These are phyloP conservation scores for Tulasnella sp. DNA, from an alignment of 768 basidiomycete species.

Conservation along the genomic window DNA sequence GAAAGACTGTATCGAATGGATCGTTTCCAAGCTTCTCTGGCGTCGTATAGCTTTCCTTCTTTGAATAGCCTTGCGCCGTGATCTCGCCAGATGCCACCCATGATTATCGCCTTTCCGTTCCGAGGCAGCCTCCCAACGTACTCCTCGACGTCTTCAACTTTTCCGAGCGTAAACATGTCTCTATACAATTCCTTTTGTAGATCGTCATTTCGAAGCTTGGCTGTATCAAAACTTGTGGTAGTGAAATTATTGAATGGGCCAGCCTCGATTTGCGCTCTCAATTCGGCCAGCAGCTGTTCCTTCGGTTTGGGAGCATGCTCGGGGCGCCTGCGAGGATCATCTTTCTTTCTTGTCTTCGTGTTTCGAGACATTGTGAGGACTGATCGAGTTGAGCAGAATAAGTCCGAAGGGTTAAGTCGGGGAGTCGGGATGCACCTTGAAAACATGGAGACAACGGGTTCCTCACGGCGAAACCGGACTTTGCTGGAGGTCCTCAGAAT, in stretches of 20 bases:
- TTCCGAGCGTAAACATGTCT: neutral
- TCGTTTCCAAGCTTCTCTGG: neutral
- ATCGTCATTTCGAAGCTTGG: neutral
- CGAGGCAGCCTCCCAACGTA: neutral
- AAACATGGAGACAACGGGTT: too few species aligned
- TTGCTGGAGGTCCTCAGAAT: too few species aligned
- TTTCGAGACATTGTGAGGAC: neutral
- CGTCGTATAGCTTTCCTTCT: neutral
- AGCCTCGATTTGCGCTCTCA: neutral
- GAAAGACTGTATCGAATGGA: neutral
- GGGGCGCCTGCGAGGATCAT: neutral
- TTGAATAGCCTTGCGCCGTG: neutral
- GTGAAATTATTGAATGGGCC: neutral
- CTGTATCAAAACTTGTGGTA: neutral
- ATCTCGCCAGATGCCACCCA: neutral
- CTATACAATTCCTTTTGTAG: neutral
- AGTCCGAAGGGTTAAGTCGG: neutral
- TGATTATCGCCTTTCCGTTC: neutral
- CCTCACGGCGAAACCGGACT: too few species aligned
- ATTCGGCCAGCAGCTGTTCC: neutral
- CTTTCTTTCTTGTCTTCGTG: neutral
- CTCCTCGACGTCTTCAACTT: neutral
- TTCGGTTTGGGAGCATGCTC: neutral
- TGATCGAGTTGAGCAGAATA: neutral
- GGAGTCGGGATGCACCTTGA: neutral